These are phyloP conservation scores for Hypericum perforatum DNA, from an alignment of 345 rosid genomes.

Conservation along the genomic window DNA sequence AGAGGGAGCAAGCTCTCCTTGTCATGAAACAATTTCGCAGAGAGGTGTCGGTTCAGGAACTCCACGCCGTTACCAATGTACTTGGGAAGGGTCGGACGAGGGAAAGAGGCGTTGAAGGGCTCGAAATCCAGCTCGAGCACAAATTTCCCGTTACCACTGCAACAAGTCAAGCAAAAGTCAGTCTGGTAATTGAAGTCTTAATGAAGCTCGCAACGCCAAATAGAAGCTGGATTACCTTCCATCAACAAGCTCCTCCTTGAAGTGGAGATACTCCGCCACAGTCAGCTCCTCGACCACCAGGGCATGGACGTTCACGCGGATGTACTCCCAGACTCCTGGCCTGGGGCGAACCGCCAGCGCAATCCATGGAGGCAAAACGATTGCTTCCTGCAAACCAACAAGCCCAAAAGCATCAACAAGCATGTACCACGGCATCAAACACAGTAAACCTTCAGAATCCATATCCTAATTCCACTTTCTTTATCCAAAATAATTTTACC, in stretches of 20 bases:
- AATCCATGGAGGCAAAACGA: slow-evolving; percentile 80
- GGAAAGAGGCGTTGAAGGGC: slow-evolving; percentile 80
- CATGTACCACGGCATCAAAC: neutral
- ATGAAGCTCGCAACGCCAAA: neutral
- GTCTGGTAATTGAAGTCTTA: neutral
- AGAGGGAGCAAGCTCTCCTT: slow-evolving; percentile 88
- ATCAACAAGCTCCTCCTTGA: slow-evolving; percentile 95
- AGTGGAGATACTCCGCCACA: slow-evolving; percentile 72
- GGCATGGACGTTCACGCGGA: slow-evolving; percentile 67
- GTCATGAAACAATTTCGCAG: slow-evolving; percentile 95
- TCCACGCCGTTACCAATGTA: slow-evolving; percentile 93
- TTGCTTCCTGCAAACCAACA: slow-evolving; percentile 57
- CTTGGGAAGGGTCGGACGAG: slow-evolving; percentile 81
- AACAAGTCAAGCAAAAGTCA: slow-evolving; percentile 1
- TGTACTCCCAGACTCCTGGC: slow-evolving; percentile 95
- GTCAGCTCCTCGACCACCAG: slow-evolving; percentile 73
- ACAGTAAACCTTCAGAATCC: no score
- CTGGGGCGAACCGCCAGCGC: slow-evolving; percentile 90
- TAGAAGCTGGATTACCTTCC: slow-evolving; percentile 40
- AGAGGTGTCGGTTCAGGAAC: slow-evolving; percentile 95
- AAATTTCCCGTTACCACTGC: slow-evolving; percentile 66
- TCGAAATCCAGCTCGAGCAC: slow-evolving; percentile 92
- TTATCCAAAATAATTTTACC: slow-evolving; percentile 25
- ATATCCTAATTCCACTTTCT: neutral
- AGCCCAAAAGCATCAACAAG: neutral